phyloP scores from a whole-genome alignment of 1,284 basidiomycete genomes.

The Irpex lacteus region DNA sequence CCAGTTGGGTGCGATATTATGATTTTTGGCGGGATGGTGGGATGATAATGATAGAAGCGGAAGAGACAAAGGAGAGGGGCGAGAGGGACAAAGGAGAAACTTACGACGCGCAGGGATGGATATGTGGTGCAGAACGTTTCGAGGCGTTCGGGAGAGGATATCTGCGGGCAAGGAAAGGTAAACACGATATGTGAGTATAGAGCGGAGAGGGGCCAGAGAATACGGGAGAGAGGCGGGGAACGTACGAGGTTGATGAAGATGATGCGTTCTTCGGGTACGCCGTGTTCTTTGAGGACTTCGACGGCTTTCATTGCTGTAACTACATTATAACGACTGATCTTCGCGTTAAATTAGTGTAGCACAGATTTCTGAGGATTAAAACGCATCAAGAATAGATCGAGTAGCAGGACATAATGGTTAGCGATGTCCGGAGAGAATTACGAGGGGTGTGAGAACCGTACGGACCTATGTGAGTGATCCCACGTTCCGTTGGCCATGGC shows the following conservation, averaged over 20 bases:
- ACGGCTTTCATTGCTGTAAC: slow-evolving; percentile 98
- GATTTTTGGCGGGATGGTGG: no score
- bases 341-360: slow-evolving; percentile 33
- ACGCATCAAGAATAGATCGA: slow-evolving; percentile 97
- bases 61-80: no score
- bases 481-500: slow-evolving; percentile 70
- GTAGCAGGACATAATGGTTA: slow-evolving; percentile 86
- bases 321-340: not conserved
- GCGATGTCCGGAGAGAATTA: slow-evolving; percentile 94
- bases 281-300: slow-evolving; percentile 88
- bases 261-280: slow-evolving; percentile 87
- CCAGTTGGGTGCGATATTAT: no score
- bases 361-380: no score
- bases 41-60: no score
- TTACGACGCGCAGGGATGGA: slow-evolving; percentile 80
- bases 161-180: slow-evolving; percentile 41
- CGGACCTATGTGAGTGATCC: not conserved
- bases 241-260: slow-evolving; percentile 94
- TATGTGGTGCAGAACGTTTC: slow-evolving; percentile 79
- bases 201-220: not conserved
- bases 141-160: slow-evolving; percentile 91
- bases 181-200: not conserved
- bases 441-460: not conserved
- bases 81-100: slow-evolving; percentile 28
- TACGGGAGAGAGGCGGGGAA: no score